Percentiles rank a stretch among this genome's conserved stretches.
These are phyloP conservation scores for Saccharomycopsis synnaedendra DNA, from an alignment of 805 yeast species.

Conservation along the genomic window DNA sequence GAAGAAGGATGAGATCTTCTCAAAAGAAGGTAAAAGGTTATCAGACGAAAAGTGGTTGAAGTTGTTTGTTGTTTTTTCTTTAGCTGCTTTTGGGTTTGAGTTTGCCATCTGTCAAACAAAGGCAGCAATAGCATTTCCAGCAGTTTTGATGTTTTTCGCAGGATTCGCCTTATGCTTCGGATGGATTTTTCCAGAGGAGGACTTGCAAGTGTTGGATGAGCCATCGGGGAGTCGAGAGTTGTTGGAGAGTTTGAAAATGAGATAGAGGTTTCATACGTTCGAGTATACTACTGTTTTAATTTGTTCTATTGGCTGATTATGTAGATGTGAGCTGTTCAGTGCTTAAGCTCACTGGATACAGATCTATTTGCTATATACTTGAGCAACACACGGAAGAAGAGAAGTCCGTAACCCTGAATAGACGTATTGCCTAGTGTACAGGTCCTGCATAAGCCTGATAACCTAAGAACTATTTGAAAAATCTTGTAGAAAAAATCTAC, in stretches of 20 bases:
- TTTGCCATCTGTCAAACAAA: constrained; percentile 75
- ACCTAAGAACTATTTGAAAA: too few species aligned
- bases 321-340: too few species aligned
- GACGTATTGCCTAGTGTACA: too few species aligned
- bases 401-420: too few species aligned
- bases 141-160: constrained; percentile 59
- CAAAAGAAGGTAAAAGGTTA: constrained; percentile 18
- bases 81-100: constrained; percentile 66
- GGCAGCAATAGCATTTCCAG: constrained; percentile 94
- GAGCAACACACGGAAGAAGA: too few species aligned
- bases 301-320: too few species aligned
- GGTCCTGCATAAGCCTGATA: too few species aligned
- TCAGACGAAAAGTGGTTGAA: constrained; percentile 34
- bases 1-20: constrained; percentile 23
- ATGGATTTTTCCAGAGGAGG: constrained; percentile 45
- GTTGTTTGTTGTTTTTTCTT: constrained; percentile 44
- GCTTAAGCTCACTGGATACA: too few species aligned
- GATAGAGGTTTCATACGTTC: too few species aligned
- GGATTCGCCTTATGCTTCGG: constrained; percentile 56
- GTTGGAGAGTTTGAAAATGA: constrained; percentile 4
- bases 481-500: too few species aligned
- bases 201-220: constrained; percentile 54
- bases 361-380: too few species aligned
- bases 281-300: too few species aligned
- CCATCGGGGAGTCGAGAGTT: constrained; percentile 11